phyloP scores from a whole-genome alignment of 768 basidiomycete species.

The Russula foetens region DNA sequence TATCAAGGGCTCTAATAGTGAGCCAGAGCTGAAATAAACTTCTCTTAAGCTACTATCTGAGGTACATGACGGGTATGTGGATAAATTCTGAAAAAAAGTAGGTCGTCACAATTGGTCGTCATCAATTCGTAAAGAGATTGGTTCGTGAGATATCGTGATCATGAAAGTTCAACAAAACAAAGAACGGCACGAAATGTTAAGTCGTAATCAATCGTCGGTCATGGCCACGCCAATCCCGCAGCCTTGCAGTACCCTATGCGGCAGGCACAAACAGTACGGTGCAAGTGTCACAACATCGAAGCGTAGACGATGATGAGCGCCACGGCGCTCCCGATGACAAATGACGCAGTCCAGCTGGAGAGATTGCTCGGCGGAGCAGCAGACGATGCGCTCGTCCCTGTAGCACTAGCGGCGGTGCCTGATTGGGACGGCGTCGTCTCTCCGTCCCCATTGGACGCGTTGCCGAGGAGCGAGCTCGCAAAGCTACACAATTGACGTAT shows the following conservation, averaged over 20 bases:
- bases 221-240: not conserved
- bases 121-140: constrained; percentile 16
- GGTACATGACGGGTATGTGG: not conserved
- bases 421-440: constrained; percentile 28
- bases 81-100: not conserved
- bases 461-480: constrained; percentile 44
- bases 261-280: too few relatives aligned
- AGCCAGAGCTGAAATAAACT: not conserved
- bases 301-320: not conserved
- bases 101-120: constrained; percentile 1
- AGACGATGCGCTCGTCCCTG: not conserved
- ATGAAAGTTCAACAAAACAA: constrained; percentile 1
- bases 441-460: constrained; percentile 38
- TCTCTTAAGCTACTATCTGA: not conserved
- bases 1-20: too few relatives aligned
- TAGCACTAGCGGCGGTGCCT: constrained; percentile 7
- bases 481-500: constrained; percentile 47
- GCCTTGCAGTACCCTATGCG: too few relatives aligned
- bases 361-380: not conserved
- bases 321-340: not conserved
- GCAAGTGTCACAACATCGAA: not conserved
- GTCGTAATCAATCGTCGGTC: not conserved
- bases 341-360: not conserved
- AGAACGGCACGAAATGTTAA: not conserved
- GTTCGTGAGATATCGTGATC: constrained; percentile 20